A percentile compares a stretch with the other conserved stretches of the same genome.
These are phyloP conservation scores for Delphinella strobiligena DNA, from an alignment of 2,329 filamentous ascomycete genomes.

Conservation along the genomic window DNA sequence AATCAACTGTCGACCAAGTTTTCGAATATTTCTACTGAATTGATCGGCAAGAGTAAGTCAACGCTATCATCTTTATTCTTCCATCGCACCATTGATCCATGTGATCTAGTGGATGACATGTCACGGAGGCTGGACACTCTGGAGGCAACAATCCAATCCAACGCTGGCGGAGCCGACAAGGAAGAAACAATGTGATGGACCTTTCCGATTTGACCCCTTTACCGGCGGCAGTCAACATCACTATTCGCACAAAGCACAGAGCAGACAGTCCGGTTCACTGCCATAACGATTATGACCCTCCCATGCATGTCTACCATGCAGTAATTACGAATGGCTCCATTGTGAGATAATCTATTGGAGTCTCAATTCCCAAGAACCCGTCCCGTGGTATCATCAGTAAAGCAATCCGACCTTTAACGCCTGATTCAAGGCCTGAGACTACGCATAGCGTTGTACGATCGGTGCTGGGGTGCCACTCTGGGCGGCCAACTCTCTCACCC, in stretches of 20 bases:
- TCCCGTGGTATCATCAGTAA: slow-evolving; percentile 8
- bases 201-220: neutral
- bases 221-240: too few relatives aligned
- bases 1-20: slow-evolving; percentile 80
- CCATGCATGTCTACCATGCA: too few relatives aligned
- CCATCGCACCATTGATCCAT: slow-evolving; percentile 6
- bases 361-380: too few relatives aligned
- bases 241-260: too few relatives aligned
- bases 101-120: slow-evolving; percentile 77
- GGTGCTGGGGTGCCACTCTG: slow-evolving; percentile 4
- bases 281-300: too few relatives aligned
- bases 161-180: slow-evolving; percentile 2
- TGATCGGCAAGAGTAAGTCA: slow-evolving; percentile 72
- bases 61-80: neutral
- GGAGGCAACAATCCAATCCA: slow-evolving; percentile 56
- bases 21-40: slow-evolving; percentile 69
- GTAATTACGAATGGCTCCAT: too few relatives aligned
- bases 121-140: slow-evolving; percentile 72
- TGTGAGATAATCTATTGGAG: too few relatives aligned
- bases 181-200: slow-evolving; percentile 6
- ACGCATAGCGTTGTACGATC: slow-evolving; percentile 9
- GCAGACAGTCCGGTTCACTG: too few relatives aligned
- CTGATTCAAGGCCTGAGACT: too few relatives aligned
- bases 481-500: slow-evolving; percentile 31
- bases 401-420: neutral